Evolutionary conservation across 352 stramenopile species (phyloP).

Genomic region (Blastocystis sp.): DNA sequence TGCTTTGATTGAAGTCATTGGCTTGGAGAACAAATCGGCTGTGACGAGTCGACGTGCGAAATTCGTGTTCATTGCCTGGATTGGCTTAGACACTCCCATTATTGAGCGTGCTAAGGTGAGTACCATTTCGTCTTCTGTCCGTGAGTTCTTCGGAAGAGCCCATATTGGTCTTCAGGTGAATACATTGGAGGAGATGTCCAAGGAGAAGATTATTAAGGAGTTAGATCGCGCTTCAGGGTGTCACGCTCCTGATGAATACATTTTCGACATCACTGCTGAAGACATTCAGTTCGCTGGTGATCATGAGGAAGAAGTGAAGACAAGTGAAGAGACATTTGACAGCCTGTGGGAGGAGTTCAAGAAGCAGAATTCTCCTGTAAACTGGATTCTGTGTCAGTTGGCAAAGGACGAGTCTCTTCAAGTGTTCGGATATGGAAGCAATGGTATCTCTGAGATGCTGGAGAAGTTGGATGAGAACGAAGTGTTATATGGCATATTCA

Average conservation of each 20-base stretch:
- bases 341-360: slow-evolving; percentile 58
- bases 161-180: slow-evolving; percentile 57
- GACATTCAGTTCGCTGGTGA: slow-evolving; percentile 28
- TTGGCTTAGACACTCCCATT: slow-evolving; percentile 37
- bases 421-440: slow-evolving; percentile 47
- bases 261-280: slow-evolving; percentile 59
- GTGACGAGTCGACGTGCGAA: slow-evolving; percentile 54
- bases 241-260: slow-evolving; percentile 54
- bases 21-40: slow-evolving; percentile 43
- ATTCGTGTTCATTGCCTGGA: slow-evolving; percentile 60
- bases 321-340: slow-evolving; percentile 28
- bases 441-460: slow-evolving; percentile 27
- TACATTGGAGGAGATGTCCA: slow-evolving; percentile 59
- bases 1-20: slow-evolving; percentile 52
- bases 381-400: slow-evolving; percentile 55
- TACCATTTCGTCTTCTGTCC: background rate
- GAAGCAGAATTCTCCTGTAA: slow-evolving; percentile 30
- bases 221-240: slow-evolving; percentile 2
- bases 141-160: slow-evolving; percentile 53
- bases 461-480: slow-evolving; percentile 37
- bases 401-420: slow-evolving; percentile 44
- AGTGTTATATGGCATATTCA: slow-evolving; percentile 58
- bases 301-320: slow-evolving; percentile 40
- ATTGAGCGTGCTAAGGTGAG: slow-evolving; percentile 56
- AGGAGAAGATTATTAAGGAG: slow-evolving; percentile 55